phyloP scores from a whole-genome alignment of 2,329 filamentous ascomycete genomes.

The Colletotrichum nymphaeae region DNA sequence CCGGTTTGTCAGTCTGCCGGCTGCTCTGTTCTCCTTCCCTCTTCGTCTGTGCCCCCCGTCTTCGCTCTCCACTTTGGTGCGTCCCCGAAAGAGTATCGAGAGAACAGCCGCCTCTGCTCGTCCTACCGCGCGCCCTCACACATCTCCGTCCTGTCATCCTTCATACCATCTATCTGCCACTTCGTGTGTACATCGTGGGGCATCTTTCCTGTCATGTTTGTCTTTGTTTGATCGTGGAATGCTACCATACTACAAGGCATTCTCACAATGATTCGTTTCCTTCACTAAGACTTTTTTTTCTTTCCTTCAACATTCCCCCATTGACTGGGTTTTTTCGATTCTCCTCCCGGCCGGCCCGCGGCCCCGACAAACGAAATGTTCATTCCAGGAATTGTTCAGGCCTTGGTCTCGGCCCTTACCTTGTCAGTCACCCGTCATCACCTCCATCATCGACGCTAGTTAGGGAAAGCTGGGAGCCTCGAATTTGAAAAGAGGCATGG shows the following conservation, averaged over 20 bases:
- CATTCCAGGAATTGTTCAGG: slow-evolving; percentile 56
- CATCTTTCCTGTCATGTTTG: slow-evolving; percentile 19
- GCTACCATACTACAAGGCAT: slow-evolving; percentile 38
- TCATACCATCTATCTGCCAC: slow-evolving; percentile 34
- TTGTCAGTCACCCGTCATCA: slow-evolving; percentile 56
- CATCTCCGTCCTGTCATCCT: slow-evolving; percentile 31
- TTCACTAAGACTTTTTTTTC: slow-evolving; percentile 43
- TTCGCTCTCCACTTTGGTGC: slow-evolving; percentile 20
- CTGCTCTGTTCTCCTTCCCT: slow-evolving; percentile 11
- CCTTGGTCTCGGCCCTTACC: slow-evolving; percentile 64
- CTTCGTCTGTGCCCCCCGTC: slow-evolving; percentile 14
- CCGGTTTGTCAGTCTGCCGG: slow-evolving; percentile 11
- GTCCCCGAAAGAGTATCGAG: slow-evolving; percentile 15
- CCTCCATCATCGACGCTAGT: neutral
- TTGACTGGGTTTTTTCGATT: slow-evolving; percentile 58
- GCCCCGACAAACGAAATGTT: slow-evolving; percentile 54
- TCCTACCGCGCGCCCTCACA: slow-evolving; percentile 21
- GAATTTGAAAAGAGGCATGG: neutral
- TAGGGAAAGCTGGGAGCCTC: neutral
- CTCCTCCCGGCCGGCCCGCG: slow-evolving; percentile 42
- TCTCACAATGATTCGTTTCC: slow-evolving; percentile 32
- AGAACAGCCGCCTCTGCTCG: slow-evolving; percentile 8
- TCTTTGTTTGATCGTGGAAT: slow-evolving; percentile 16
- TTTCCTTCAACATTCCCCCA: slow-evolving; percentile 49
- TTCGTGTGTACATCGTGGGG: slow-evolving; percentile 34